Evolutionary conservation across 2,329 filamentous ascomycete species (phyloP).

Genomic region (Claviceps quebecensis): DNA sequence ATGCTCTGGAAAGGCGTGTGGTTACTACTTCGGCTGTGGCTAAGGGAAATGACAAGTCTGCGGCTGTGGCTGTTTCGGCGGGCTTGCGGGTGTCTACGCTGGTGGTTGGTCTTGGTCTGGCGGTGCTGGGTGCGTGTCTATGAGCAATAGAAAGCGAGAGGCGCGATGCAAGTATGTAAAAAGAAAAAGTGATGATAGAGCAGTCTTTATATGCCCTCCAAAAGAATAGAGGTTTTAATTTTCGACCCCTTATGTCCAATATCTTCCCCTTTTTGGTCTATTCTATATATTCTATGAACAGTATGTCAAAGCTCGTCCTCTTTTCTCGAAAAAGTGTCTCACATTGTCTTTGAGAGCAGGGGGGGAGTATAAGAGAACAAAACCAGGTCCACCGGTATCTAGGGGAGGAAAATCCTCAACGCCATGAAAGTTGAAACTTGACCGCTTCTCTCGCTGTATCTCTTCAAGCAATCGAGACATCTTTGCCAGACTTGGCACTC

Average conservation of each 20-base stretch:
- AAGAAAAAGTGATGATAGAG: background rate
- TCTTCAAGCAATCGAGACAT: conserved; percentile 21
- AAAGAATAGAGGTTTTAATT: too few relatives aligned
- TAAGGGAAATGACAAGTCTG: background rate
- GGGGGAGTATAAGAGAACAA: too few relatives aligned
- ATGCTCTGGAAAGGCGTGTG: conserved; percentile 31
- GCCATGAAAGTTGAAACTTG: too few relatives aligned
- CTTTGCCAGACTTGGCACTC: conserved; percentile 33
- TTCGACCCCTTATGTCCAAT: too few relatives aligned
- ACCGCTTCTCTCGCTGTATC: background rate
- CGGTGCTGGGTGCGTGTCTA: background rate
- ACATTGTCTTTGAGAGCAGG: too few relatives aligned
- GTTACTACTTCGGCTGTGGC: conserved; percentile 3
- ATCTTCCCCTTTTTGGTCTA: too few relatives aligned
- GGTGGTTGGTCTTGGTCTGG: background rate
- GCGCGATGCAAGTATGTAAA: background rate
- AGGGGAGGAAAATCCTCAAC: too few relatives aligned
- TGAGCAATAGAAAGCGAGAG: background rate
- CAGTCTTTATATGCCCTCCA: background rate
- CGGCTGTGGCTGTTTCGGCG: background rate
- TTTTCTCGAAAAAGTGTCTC: too few relatives aligned
- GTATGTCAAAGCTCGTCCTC: too few relatives aligned
- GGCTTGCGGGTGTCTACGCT: background rate
- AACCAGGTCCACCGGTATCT: too few relatives aligned
- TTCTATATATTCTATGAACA: too few relatives aligned